phyloP scores from a whole-genome alignment of 2,329 filamentous ascomycete species.

The Akanthomyces muscarius region DNA sequence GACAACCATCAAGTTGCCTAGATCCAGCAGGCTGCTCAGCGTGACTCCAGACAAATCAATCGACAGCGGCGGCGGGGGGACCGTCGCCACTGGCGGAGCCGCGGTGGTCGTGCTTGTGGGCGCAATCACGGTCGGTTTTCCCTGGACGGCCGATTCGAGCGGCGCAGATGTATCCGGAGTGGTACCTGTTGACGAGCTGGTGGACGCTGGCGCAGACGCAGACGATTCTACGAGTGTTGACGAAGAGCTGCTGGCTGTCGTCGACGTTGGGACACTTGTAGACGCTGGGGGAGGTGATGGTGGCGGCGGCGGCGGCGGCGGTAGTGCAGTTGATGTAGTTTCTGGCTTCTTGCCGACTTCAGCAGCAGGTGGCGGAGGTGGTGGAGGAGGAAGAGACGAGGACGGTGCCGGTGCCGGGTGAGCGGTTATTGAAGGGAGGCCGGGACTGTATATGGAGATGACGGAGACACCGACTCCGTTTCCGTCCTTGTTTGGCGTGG shows the following conservation, averaged over 20 bases:
- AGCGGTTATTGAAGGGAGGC: conserved; percentile 4
- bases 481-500: conserved; percentile 21
- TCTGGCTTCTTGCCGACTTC: neutral
- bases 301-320: neutral
- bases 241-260: neutral
- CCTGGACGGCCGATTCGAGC: conserved; percentile 6
- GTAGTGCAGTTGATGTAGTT: neutral
- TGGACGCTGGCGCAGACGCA: neutral
- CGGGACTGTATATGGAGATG: conserved; percentile 11
- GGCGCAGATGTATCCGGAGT: conserved; percentile 10
- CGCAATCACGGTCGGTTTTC: neutral
- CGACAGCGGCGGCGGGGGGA: conserved; percentile 22
- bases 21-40: conserved; percentile 40
- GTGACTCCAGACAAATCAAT: conserved; percentile 39
- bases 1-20: conserved; percentile 37
- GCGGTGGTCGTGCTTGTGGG: neutral
- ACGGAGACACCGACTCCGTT: conserved; percentile 29
- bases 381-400: conserved; percentile 7
- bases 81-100: neutral
- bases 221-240: neutral
- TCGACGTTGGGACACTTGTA: neutral
- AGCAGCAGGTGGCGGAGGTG: conserved; percentile 16
- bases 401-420: neutral
- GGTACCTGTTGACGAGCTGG: conserved; percentile 14
- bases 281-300: neutral